These are phyloP conservation scores for Calonectria hawksworthii DNA, from an alignment of 2,329 filamentous ascomycete genomes.

Conservation along the genomic window DNA sequence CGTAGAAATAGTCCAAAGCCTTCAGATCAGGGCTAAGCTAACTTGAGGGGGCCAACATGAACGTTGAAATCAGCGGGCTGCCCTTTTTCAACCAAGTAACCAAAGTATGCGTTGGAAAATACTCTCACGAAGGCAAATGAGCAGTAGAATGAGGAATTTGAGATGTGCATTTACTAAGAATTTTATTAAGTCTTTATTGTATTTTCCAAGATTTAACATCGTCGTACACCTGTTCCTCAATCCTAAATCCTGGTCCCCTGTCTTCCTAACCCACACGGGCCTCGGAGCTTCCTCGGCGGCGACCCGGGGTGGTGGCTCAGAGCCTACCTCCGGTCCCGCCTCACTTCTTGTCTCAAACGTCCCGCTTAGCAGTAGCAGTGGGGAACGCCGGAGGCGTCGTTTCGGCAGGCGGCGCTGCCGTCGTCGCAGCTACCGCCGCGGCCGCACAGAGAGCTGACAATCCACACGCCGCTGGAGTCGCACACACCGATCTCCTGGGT, in stretches of 20 bases:
- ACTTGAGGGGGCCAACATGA: no score
- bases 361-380: background rate
- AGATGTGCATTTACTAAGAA: background rate
- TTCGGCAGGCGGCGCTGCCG: background rate
- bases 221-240: background rate
- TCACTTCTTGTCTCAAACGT: background rate
- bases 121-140: no score
- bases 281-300: background rate
- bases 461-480: background rate
- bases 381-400: background rate
- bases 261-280: background rate
- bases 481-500: background rate
- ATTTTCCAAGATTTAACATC: background rate
- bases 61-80: no score
- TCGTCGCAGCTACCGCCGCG: background rate
- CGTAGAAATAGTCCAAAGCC: no score
- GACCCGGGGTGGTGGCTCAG: no score
- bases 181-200: background rate
- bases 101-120: no score
- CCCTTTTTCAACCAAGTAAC: no score
- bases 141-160: background rate
- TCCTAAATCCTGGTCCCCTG: background rate
- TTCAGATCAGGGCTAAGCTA: no score
- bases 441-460: background rate
- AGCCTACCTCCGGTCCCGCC: no score